Evolutionary conservation across 805 yeast species (phyloP).

Genomic region (Pichia kluyveri): DNA sequence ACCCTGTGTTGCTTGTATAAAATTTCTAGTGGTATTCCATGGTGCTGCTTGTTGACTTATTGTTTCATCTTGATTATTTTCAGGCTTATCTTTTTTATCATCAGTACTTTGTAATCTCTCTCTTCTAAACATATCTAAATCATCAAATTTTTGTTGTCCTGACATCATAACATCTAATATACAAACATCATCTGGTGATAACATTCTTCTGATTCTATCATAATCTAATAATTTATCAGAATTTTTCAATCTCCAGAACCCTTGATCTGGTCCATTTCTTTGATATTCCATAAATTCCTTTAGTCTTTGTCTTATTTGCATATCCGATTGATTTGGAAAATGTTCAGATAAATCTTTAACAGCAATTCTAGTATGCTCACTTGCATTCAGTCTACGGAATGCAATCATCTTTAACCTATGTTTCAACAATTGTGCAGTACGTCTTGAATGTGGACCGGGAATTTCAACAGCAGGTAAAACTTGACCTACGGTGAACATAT

Average conservation of each 20-base stretch:
- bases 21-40: conserved; percentile 90
- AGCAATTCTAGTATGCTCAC: conserved; percentile 61
- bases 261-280: conserved; percentile 88
- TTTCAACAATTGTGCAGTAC: conserved; percentile 86
- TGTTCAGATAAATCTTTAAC: conserved; percentile 85
- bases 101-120: conserved; percentile 26
- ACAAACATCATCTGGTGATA: conserved; percentile 85
- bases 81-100: conserved; percentile 20
- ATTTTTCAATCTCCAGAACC: conserved; percentile 81
- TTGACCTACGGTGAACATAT: conserved; percentile 84
- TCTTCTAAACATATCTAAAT: conserved; percentile 48
- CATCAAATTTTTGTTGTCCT: conserved; percentile 85
- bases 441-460: conserved; percentile 96
- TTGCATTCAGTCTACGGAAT: conserved; percentile 72
- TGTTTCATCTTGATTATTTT: conserved; percentile 45
- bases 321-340: conserved; percentile 95
- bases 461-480: conserved; percentile 87
- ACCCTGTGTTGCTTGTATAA: conserved; percentile 89
- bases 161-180: conserved; percentile 86
- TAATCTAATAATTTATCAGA: conserved; percentile 63
- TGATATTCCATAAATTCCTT: conserved; percentile 98
- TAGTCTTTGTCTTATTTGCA: conserved; percentile 91
- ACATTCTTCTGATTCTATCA: conserved; percentile 71
- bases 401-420: conserved; percentile 91
- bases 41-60: conserved; percentile 83